Conservation (phyloP, 352 stramenopile species). For the Phytophthora pseudosyringae region DNA sequence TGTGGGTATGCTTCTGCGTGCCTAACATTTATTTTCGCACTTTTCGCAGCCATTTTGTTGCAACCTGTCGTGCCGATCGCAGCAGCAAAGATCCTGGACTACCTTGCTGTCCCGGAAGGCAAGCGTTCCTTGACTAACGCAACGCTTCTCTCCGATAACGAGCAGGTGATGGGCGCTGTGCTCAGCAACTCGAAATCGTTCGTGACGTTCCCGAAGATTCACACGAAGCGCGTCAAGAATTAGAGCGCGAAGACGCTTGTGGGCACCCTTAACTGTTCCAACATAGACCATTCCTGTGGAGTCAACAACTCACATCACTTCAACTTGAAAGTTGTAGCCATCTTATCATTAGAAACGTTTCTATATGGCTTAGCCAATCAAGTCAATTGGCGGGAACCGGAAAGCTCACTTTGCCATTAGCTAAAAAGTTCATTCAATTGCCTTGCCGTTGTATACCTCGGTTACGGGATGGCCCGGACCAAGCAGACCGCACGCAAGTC, state of each 20-base stretch:
- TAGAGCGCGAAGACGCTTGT: not conserved
- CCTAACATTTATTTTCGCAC: slow-evolving; percentile 2
- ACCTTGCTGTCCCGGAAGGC: slow-evolving; percentile 56
- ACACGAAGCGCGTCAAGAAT: slow-evolving; percentile 26
- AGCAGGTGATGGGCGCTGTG: slow-evolving; percentile 36
- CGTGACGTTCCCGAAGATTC: slow-evolving; percentile 70
- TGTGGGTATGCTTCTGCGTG: not conserved
- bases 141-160: slow-evolving; percentile 46
- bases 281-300: too few species aligned
- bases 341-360: too few species aligned
- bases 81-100: slow-evolving; percentile 71
- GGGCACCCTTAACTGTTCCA: too few species aligned
- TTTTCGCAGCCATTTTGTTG: slow-evolving; percentile 67
- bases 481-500: too few species aligned
- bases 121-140: slow-evolving; percentile 63
- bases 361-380: too few species aligned
- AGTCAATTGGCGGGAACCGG: too few species aligned
- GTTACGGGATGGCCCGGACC: too few species aligned
- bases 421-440: too few species aligned
- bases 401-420: too few species aligned
- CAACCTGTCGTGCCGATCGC: slow-evolving; percentile 71
- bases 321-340: too few species aligned
- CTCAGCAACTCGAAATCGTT: slow-evolving; percentile 73
- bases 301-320: too few species aligned
- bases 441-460: too few species aligned